A percentile compares a stretch with the other conserved stretches of the same genome.
phyloP scores from a whole-genome alignment of 2,329 filamentous ascomycete genomes.

The Scedosporium dehoogii region DNA sequence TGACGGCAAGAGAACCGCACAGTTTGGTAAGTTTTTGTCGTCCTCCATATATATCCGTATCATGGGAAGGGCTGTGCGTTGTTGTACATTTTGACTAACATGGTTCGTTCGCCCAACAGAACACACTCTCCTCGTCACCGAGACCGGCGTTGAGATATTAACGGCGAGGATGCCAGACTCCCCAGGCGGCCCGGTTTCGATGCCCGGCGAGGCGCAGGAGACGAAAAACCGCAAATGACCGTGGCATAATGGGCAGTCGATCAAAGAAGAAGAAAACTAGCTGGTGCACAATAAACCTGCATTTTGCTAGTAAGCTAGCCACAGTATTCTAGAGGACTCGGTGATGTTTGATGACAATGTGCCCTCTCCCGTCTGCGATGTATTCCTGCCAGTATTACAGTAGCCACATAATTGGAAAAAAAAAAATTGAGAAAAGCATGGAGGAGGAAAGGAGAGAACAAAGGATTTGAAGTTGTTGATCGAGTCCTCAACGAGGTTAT shows the following conservation, averaged over 20 bases:
- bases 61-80: not conserved
- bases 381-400: too few species aligned
- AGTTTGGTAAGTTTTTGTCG: slow-evolving; percentile 61
- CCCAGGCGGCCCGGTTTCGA: slow-evolving; percentile 63
- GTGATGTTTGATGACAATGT: too few species aligned
- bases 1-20: slow-evolving; percentile 82
- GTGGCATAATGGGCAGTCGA: not conserved
- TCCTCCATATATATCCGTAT: not conserved
- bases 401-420: too few species aligned
- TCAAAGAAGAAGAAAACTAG: not conserved
- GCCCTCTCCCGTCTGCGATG: too few species aligned
- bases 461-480: too few species aligned
- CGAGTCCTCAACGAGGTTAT: too few species aligned
- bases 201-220: slow-evolving; percentile 24
- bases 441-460: too few species aligned
- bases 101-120: slow-evolving; percentile 32
- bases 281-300: too few species aligned
- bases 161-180: slow-evolving; percentile 65
- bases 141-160: slow-evolving; percentile 72
- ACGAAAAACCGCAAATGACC: not conserved
- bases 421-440: too few species aligned
- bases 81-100: not conserved
- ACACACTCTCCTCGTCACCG: slow-evolving; percentile 71
- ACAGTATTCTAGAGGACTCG: too few species aligned
- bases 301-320: too few species aligned